Evolutionary conservation across 1,139 yeast species (phyloP), one percentile per base, ranked within the genome.

Genomic region (Kazachstania sp.): DNA sequence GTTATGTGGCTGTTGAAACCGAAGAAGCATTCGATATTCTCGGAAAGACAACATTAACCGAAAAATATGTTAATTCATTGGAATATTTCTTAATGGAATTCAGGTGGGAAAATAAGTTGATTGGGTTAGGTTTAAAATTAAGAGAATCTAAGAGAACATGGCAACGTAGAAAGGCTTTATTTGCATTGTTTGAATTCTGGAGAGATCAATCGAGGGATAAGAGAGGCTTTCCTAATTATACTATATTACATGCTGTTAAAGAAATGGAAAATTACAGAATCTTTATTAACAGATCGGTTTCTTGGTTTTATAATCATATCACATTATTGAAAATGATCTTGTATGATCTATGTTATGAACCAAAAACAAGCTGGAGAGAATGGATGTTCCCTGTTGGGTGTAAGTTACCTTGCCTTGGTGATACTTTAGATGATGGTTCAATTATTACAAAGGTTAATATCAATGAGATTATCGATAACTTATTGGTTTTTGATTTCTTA

Each of bases 301-400:
- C 67, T 5, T 63, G 67, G 67, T 63, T 63, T 40, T 63, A 63
- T 46, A 63, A 63, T 48, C 67, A 63, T 47, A 62, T 63, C 28
- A 63, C 67, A 1, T 47, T 63, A 31, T 54, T 63, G 29, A 63
- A 62, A 45, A 62, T 63, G 65, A 61, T 62, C 26, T 49, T 63
- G 19, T 63, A 59, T 47, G 67, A 63, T 47, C 52, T 63, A 15
- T 63, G 67, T 50, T 66, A 63, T 43, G 61, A 63, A 43, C 53
- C 58, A 3, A 57, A 54, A 28, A 54, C 63, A 11, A 64, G 60
- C 35, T 61, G 66, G 66, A 56, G 65, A 47, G 66, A 59, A 37
- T 61, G 65, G 66, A 63, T 62, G 66, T 62, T 56, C 39, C 60
- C 62, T 16, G 56, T 53, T 45, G 56, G 48, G 20, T 45, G 51